Conservation (phyloP, 257 asterid genomes). For the Hygrophila difformis region DNA sequence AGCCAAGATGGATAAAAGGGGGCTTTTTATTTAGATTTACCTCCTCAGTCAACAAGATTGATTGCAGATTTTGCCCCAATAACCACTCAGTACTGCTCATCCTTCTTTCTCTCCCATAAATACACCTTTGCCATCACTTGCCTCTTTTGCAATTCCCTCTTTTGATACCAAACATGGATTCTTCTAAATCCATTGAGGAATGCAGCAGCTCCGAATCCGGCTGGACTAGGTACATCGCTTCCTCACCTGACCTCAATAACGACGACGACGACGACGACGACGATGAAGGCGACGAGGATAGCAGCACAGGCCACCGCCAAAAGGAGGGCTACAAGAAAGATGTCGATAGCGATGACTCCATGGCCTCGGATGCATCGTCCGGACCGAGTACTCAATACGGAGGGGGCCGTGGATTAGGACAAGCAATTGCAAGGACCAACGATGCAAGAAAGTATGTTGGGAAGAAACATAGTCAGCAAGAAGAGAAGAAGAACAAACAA, state of each 20-base stretch:
- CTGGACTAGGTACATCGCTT: conserved; percentile 76
- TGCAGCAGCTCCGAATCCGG: conserved; percentile 94
- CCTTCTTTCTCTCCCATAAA: conserved; percentile 9
- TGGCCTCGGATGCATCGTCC: conserved; percentile 12
- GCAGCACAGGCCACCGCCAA: conserved; percentile 15
- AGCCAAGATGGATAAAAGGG: conserved; percentile 18
- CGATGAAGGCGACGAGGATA: conserved; percentile 13
- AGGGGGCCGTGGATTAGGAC: conserved; percentile 16
- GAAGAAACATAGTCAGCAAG: conserved; percentile 27
- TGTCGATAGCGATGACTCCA: conserved; percentile 34
- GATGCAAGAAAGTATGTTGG: conserved; percentile 27
- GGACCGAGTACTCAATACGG: conserved; percentile 8
- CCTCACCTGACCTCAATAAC: conserved; percentile 34
- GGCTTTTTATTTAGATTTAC: conserved; percentile 16
- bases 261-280: conserved; percentile 18
- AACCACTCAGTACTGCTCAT: conserved; percentile 8
- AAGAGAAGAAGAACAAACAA: conserved; percentile 32
- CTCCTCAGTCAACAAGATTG: conserved; percentile 23
- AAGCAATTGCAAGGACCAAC: conserved; percentile 26
- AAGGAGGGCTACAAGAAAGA: conserved; percentile 16
- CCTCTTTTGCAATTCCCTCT: too few relatives aligned
- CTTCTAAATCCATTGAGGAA: conserved; percentile 41
- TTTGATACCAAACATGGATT: conserved; percentile 37
- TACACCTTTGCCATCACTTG: background rate
- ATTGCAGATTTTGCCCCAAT: conserved; percentile 22